Conservation (phyloP, 495 filamentous ascomycete genomes). For the Friedmanniomyces simplex region DNA sequence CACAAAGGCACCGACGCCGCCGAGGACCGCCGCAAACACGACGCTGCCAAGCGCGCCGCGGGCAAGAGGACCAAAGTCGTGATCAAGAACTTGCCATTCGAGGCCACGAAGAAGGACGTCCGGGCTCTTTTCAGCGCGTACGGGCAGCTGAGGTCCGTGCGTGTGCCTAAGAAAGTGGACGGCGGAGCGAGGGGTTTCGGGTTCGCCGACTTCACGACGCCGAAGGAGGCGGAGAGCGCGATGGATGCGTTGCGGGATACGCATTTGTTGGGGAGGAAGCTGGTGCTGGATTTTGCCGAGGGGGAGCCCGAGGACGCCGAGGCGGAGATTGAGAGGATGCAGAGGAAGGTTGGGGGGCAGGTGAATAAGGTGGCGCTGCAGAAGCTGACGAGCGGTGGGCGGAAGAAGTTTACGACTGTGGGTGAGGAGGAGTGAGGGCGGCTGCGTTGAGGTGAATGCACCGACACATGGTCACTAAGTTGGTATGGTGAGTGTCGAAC, state of each 20-base stretch:
- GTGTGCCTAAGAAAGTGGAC: slow-evolving; percentile 91
- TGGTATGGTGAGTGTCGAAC: no score
- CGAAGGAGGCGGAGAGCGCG: slow-evolving; percentile 86
- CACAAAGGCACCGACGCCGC: slow-evolving; percentile 79
- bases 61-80: slow-evolving; percentile 79
- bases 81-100: slow-evolving; percentile 97
- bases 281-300: slow-evolving; percentile 84
- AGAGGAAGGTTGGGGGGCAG: slow-evolving; percentile 83
- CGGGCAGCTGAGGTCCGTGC: slow-evolving; percentile 81
- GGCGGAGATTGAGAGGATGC: slow-evolving; percentile 91
- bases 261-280: slow-evolving; percentile 76
- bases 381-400: slow-evolving; percentile 67
- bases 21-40: slow-evolving; percentile 69
- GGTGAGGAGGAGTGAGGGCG: slow-evolving; percentile 51
- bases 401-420: slow-evolving; percentile 80
- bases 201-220: slow-evolving; percentile 90
- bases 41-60: slow-evolving; percentile 64
- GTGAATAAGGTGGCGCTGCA: slow-evolving; percentile 79
- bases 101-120: slow-evolving; percentile 86
- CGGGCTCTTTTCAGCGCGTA: slow-evolving; percentile 75
- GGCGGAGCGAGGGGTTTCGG: slow-evolving; percentile 80
- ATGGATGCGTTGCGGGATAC: slow-evolving; percentile 84
- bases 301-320: slow-evolving; percentile 81
- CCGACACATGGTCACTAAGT: no score
- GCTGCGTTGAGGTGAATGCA: no score